Evolutionary conservation across 768 basidiomycete genomes (phyloP).

Genomic region (Podaxis rugospora): DNA sequence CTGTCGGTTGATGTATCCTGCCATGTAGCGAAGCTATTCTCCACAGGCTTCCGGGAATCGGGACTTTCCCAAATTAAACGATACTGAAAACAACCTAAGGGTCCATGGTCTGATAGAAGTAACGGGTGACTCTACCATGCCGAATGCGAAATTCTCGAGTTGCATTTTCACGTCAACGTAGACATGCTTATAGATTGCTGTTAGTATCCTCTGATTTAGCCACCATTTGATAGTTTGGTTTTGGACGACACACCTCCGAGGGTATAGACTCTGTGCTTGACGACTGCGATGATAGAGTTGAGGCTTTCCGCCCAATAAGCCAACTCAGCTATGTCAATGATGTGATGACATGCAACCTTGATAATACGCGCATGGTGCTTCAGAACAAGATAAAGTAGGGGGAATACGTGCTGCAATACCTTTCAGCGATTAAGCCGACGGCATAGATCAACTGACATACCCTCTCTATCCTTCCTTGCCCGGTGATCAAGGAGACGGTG

Average conservation of each 20-base stretch:
- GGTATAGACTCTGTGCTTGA: conserved; percentile 28
- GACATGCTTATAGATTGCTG: conserved; percentile 33
- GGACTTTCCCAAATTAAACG: conserved; percentile 29
- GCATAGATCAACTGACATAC: conserved; percentile 16
- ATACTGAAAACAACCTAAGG: conserved; percentile 19
- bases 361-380: conserved; percentile 29
- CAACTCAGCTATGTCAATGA: conserved; percentile 29
- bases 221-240: not conserved
- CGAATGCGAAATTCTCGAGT: conserved; percentile 34
- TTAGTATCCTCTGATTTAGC: not conserved
- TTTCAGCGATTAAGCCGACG: not conserved
- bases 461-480: conserved; percentile 30
- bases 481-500: conserved; percentile 29
- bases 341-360: conserved; percentile 28
- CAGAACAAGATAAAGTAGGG: conserved; percentile 30
- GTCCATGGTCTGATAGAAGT: not conserved
- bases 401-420: conserved; percentile 28
- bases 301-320: conserved; percentile 25
- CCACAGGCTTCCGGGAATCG: conserved; percentile 21
- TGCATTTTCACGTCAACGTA: conserved; percentile 27
- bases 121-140: conserved; percentile 22
- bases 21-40: conserved; percentile 28
- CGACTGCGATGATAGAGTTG: conserved; percentile 23
- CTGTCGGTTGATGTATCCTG: conserved; percentile 17
- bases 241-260: conserved; percentile 23